Evolutionary conservation across 495 filamentous ascomycete species (phyloP).

Genomic region (Neurospora sp.): DNA sequence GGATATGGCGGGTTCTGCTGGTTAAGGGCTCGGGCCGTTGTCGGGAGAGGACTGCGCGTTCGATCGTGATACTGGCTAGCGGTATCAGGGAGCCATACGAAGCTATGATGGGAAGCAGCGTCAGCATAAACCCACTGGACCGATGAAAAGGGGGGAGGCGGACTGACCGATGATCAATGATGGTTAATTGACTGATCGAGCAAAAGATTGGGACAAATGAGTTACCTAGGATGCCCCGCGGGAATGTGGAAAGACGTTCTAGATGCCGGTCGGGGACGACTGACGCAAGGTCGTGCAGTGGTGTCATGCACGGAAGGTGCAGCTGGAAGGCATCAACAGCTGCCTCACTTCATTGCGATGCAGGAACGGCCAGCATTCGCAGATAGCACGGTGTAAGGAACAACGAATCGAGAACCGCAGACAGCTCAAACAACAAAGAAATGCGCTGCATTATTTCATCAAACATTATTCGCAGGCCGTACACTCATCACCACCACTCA

Average conservation of each 20-base stretch:
- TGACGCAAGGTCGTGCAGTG: not conserved
- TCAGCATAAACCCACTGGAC: not conserved
- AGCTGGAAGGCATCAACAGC: not conserved
- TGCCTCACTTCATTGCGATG: not conserved
- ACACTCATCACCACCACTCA: not conserved
- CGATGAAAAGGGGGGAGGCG: too few relatives aligned
- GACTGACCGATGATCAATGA: not conserved
- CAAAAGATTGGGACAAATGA: not conserved
- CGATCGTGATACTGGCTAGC: not conserved
- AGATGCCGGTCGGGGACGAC: not conserved
- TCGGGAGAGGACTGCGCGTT: not conserved
- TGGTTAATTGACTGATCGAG: not conserved
- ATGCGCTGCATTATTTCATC: not conserved
- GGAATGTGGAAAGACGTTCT: not conserved
- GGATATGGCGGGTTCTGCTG: not conserved
- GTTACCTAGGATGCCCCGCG: not conserved
- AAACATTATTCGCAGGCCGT: not conserved
- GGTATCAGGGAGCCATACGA: not conserved
- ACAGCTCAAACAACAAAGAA: not conserved
- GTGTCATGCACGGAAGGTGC: not conserved
- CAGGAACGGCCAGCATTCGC: not conserved
- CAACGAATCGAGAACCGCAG: not conserved
- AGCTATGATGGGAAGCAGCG: not conserved
- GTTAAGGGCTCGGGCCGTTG: not conserved
- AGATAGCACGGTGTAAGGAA: not conserved